Evolutionary conservation across 148 eudicot species (phyloP).

Genomic region (Rheum nobile): DNA sequence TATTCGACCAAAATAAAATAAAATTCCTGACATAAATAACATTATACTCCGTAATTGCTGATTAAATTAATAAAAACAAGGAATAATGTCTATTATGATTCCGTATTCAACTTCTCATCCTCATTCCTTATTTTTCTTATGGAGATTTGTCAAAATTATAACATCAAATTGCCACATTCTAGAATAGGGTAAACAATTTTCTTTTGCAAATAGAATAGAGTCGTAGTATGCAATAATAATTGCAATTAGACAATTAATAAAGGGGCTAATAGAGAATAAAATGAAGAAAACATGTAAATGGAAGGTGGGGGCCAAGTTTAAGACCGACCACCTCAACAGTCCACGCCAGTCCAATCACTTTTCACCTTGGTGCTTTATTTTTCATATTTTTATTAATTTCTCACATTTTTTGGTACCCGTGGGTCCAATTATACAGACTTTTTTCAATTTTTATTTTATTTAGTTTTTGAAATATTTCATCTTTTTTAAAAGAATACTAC

Average conservation of each 20-base stretch:
- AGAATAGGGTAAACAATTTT: background rate
- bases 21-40: background rate
- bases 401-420: background rate
- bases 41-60: background rate
- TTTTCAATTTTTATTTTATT: background rate
- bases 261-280: background rate
- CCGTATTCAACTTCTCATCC: background rate
- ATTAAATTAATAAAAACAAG: background rate
- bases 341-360: constrained; percentile 7
- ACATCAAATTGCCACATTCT: background rate
- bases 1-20: too few species aligned
- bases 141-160: background rate
- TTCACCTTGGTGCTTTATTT: background rate
- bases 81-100: background rate
- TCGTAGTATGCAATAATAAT: constrained; percentile 1
- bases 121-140: background rate
- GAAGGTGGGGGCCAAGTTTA: background rate
- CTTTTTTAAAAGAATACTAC: too few species aligned
- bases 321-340: constrained; percentile 4
- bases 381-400: background rate
- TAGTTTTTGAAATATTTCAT: too few species aligned
- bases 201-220: background rate
- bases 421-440: background rate
- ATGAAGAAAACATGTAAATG: background rate
- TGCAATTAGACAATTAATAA: background rate